These are phyloP conservation scores for Oryza officinalis DNA, from an alignment of 176 grass and related monocot species.

Conservation along the genomic window DNA sequence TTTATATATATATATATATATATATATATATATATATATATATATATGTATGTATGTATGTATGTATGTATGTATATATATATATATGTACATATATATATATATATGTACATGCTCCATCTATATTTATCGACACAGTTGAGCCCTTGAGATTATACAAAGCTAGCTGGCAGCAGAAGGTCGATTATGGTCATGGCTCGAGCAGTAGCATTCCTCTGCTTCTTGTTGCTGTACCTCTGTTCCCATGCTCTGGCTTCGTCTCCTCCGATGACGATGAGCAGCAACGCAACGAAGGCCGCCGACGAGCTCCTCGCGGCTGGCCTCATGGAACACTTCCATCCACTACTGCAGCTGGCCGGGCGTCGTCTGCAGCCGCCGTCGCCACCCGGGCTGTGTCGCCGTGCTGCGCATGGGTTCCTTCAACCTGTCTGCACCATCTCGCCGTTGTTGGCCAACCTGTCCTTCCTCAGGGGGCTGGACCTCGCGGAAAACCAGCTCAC, in stretches of 20 bases:
- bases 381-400: constrained; percentile 28
- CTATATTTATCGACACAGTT: no score
- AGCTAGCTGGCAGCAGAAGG: no score
- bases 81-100: no score
- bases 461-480: constrained; percentile 26
- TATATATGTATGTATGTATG: no score
- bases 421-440: neutral
- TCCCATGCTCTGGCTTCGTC: neutral
- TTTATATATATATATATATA: no score
- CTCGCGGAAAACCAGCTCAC: constrained; percentile 19
- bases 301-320: constrained; percentile 9
- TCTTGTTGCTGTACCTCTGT: neutral
- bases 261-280: neutral
- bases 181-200: no score
- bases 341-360: constrained; percentile 25
- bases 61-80: no score
- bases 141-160: no score
- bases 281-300: no score
- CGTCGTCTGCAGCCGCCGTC: neutral
- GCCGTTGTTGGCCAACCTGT: constrained; percentile 28
- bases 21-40: no score
- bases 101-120: no score
- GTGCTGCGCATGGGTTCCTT: neutral
- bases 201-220: no score
- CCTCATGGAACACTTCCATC: constrained; percentile 26